Evolutionary conservation across 192 early-diverging fungal genomes (phyloP).

Genomic region (Cladochytrium replicatum): DNA sequence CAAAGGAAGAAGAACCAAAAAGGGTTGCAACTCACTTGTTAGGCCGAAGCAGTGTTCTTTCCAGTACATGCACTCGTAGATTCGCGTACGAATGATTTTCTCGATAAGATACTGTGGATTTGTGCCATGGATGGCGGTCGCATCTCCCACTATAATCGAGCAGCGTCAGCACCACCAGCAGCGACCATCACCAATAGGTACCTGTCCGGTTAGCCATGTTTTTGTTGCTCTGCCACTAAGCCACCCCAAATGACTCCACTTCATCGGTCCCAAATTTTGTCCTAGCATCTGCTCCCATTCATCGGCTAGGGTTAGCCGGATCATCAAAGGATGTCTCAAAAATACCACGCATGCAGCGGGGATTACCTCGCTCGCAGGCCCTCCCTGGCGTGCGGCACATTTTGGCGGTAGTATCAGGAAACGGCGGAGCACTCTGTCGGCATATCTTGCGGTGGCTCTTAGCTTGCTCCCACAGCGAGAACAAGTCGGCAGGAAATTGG

Average conservation of each 20-base stretch:
- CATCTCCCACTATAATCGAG: conserved; percentile 39
- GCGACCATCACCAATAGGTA: background rate
- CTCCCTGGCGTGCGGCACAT: conserved; percentile 67
- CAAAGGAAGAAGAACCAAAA: background rate
- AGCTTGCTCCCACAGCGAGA: conserved; percentile 44
- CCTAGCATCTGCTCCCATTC: conserved; percentile 6
- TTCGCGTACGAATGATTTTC: conserved; percentile 82
- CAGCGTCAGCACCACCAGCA: background rate
- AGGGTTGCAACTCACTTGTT: conserved; percentile 41
- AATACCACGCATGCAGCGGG: conserved; percentile 31
- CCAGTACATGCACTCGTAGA: conserved; percentile 91
- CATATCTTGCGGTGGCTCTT: conserved; percentile 66
- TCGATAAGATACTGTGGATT: conserved; percentile 93
- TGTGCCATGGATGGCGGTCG: conserved; percentile 68
- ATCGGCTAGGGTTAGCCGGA: too few species aligned
- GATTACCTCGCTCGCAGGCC: conserved; percentile 55
- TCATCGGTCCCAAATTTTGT: background rate
- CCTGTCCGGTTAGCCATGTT: background rate
- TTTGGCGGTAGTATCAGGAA: conserved; percentile 76
- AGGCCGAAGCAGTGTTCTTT: conserved; percentile 94
- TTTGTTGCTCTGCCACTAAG: conserved; percentile 3
- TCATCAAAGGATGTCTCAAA: too few species aligned
- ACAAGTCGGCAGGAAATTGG: conserved; percentile 24
- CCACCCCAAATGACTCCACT: conserved; percentile 5
- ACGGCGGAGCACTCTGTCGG: conserved; percentile 78